A percentile compares a stretch with the other conserved stretches of the same genome.
Evolutionary conservation across 768 basidiomycete species (phyloP).

Genomic region (Mycena galericulata): DNA sequence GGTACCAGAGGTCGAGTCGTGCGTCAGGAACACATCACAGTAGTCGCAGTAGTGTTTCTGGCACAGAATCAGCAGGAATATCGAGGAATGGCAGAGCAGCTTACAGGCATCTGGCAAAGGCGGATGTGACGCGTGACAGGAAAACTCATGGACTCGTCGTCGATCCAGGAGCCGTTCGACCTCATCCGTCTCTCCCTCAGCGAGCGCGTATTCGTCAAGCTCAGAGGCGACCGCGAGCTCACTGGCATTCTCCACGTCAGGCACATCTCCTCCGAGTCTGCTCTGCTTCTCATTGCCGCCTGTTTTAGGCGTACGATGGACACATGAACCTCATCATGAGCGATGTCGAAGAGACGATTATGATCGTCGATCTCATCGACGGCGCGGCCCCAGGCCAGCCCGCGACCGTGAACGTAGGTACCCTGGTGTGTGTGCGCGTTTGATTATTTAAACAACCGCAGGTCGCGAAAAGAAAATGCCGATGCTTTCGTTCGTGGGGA

Average conservation of each 20-base stretch:
- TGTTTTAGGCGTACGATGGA: slow-evolving; percentile 94
- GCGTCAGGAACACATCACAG: slow-evolving; percentile 93
- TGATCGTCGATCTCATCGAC: slow-evolving; percentile 92
- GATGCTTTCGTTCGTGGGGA: slow-evolving; percentile 99
- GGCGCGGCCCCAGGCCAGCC: slow-evolving; percentile 62
- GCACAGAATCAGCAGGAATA: slow-evolving; percentile 13
- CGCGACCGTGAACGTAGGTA: slow-evolving; percentile 73
- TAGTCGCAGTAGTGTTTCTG: slow-evolving; percentile 97
- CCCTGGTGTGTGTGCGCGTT: slow-evolving; percentile 2
- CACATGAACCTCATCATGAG: slow-evolving; percentile 99
- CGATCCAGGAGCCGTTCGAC: slow-evolving; percentile 97
- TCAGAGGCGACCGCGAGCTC: slow-evolving; percentile 93
- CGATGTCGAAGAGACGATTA: slow-evolving; percentile 97
- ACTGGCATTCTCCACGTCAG: slow-evolving; percentile 93
- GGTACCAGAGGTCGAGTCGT: slow-evolving; percentile 92
- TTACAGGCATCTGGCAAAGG: slow-evolving; percentile 69
- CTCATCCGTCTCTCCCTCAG: slow-evolving; percentile 95
- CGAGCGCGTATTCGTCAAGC: slow-evolving; percentile 98
- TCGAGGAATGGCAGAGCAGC: slow-evolving; percentile 39
- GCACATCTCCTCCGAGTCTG: slow-evolving; percentile 21
- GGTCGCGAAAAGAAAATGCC: slow-evolving; percentile 95
- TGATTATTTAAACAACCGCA: slow-evolving; percentile 43
- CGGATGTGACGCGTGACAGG: slow-evolving; percentile 8
- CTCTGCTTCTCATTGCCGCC: slow-evolving; percentile 25
- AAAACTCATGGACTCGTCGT: slow-evolving; percentile 69